These are phyloP conservation scores for Xylariaceae sp. DNA, from an alignment of 2,329 filamentous ascomycete species.

Conservation along the genomic window DNA sequence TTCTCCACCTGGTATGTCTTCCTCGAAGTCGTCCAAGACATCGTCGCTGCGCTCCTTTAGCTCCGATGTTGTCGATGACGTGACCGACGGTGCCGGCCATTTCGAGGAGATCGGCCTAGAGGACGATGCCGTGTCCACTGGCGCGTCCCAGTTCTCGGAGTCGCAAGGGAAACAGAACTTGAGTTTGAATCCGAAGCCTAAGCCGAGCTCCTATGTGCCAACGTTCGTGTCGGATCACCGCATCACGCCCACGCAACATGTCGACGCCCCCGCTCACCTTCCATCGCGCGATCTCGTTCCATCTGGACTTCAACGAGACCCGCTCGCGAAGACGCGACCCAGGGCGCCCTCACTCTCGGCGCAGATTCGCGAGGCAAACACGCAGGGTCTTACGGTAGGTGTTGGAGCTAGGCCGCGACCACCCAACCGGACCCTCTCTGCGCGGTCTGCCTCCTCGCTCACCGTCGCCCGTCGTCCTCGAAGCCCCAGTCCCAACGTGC, in stretches of 20 bases:
- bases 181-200: constrained; percentile 24
- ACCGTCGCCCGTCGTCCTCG: constrained; percentile 39
- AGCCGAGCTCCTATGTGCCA: constrained; percentile 47
- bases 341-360: constrained; percentile 43
- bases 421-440: constrained; percentile 33
- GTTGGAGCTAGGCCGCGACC: constrained; percentile 29
- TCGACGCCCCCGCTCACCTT: constrained; percentile 26
- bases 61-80: constrained; percentile 64
- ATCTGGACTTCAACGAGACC: constrained; percentile 32
- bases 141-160: constrained; percentile 33
- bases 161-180: constrained; percentile 33
- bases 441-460: constrained; percentile 38
- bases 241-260: constrained; percentile 30
- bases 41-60: constrained; percentile 80
- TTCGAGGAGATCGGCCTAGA: constrained; percentile 93
- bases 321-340: constrained; percentile 35
- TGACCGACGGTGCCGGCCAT: constrained; percentile 68
- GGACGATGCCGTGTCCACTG: constrained; percentile 50
- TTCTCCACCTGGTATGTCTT: constrained; percentile 72
- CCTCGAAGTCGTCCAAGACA: constrained; percentile 84
- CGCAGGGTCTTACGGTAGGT: constrained; percentile 33
- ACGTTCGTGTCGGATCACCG: constrained; percentile 42
- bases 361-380: constrained; percentile 43
- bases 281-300: constrained; percentile 30
- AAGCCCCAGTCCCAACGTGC: constrained; percentile 47